These are phyloP conservation scores for Leccinum fibrillosum DNA, from an alignment of 768 basidiomycete species.

Conservation along the genomic window DNA sequence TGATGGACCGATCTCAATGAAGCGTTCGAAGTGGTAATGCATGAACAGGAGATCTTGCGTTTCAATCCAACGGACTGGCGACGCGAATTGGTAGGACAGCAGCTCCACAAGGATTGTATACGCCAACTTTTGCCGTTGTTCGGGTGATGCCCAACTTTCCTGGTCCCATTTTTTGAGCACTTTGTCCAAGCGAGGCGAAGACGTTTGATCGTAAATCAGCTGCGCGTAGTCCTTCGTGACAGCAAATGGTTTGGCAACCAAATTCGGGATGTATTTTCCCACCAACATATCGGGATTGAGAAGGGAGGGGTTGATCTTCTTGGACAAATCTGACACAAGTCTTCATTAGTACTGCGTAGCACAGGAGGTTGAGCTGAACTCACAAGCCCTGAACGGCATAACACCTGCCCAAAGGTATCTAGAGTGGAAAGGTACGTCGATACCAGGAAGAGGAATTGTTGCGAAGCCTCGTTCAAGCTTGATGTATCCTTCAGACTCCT, in stretches of 20 bases:
- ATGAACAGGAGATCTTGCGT: constrained; percentile 95
- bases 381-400: constrained; percentile 94
- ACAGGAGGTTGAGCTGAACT: constrained; percentile 31
- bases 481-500: constrained; percentile 82
- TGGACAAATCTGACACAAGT: constrained; percentile 71
- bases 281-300: constrained; percentile 94
- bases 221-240: constrained; percentile 87
- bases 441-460: constrained; percentile 91
- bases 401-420: constrained; percentile 99
- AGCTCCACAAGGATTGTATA: constrained; percentile 97
- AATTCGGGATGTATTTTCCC: constrained; percentile 95
- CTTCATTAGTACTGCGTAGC: background rate
- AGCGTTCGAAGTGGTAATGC: constrained; percentile 82
- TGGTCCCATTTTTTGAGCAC: constrained; percentile 93
- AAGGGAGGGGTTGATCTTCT: constrained; percentile 92
- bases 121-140: constrained; percentile 89
- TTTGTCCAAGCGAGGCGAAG: constrained; percentile 91
- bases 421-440: constrained; percentile 99
- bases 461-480: constrained; percentile 96
- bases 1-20: constrained; percentile 95
- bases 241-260: constrained; percentile 85
- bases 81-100: constrained; percentile 96
- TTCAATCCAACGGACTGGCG: constrained; percentile 98
- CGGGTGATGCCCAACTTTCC: constrained; percentile 78
- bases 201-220: constrained; percentile 94